Evolutionary conservation across 169 alveolate genomes (phyloP).

Genomic region (Eimeria tenella): DNA sequence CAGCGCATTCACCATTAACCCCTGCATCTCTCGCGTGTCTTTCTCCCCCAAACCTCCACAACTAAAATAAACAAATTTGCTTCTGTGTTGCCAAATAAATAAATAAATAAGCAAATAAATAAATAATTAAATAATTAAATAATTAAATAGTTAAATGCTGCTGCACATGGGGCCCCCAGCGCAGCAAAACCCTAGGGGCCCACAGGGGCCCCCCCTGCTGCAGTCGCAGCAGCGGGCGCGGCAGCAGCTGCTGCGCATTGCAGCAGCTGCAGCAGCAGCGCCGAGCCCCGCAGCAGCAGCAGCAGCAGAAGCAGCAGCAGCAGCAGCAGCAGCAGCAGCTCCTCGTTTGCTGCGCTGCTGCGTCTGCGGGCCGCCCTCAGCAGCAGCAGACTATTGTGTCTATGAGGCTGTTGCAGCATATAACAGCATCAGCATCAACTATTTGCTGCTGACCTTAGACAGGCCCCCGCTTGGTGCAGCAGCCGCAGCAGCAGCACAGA

Average conservation of each 20-base stretch:
- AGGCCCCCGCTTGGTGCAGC: neutral
- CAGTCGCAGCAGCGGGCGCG: neutral
- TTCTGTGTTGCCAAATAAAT: neutral
- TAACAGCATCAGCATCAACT: neutral
- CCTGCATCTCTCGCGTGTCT: too few relatives aligned
- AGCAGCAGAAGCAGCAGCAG: conserved; percentile 36
- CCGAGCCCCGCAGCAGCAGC: neutral
- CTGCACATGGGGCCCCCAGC: neutral
- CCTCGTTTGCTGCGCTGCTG: neutral
- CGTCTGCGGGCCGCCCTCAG: conserved; percentile 58
- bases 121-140: too few relatives aligned
- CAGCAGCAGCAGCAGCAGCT: conserved; percentile 15
- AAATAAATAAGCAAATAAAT: neutral
- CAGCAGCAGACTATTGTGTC: conserved; percentile 34
- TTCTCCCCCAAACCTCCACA: too few relatives aligned
- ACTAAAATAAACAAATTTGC: too few relatives aligned
- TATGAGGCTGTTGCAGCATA: conserved; percentile 10
- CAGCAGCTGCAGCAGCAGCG: conserved; percentile 17
- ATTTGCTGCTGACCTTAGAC: neutral
- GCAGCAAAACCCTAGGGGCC: neutral
- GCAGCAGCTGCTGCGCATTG: neutral
- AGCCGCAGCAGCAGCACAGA: conserved; percentile 2
- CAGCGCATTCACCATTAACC: too few relatives aligned
- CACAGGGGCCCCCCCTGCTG: neutral
- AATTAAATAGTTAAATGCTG: neutral